Evolutionary conservation across 176 grass and related monocot species (phyloP).

Genomic region (Canna indica): DNA sequence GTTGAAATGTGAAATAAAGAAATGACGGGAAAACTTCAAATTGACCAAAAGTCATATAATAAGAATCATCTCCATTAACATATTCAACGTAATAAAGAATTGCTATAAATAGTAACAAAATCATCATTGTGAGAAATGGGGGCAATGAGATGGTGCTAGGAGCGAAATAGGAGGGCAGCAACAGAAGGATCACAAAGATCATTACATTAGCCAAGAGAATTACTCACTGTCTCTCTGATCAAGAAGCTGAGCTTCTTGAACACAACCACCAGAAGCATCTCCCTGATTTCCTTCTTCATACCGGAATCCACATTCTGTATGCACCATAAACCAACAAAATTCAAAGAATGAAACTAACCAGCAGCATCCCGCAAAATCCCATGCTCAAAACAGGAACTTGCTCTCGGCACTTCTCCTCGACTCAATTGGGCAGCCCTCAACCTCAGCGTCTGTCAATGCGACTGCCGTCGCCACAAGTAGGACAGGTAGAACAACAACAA

Average conservation of each 20-base stretch:
- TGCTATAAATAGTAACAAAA: too few relatives aligned
- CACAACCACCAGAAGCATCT: slow-evolving; percentile 83
- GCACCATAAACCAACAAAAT: slow-evolving; percentile 16
- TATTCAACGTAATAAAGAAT: too few relatives aligned
- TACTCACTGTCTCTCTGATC: slow-evolving; percentile 93
- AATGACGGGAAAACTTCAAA: too few relatives aligned
- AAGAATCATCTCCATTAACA: too few relatives aligned
- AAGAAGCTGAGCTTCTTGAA: slow-evolving; percentile 97
- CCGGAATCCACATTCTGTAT: slow-evolving; percentile 51
- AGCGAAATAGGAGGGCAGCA: too few relatives aligned
- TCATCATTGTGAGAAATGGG: too few relatives aligned
- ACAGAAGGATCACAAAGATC: background rate
- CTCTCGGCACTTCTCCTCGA: slow-evolving; percentile 54
- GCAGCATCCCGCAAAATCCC: background rate
- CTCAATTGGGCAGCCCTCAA: slow-evolving; percentile 56
- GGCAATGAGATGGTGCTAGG: too few relatives aligned
- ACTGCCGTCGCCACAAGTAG: slow-evolving; percentile 68
- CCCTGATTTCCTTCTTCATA: slow-evolving; percentile 73
- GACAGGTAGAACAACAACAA: slow-evolving; percentile 83
- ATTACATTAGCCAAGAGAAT: background rate
- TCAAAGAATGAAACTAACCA: background rate
- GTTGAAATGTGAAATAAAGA: too few relatives aligned
- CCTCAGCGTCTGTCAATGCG: slow-evolving; percentile 66
- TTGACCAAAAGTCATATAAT: too few relatives aligned
- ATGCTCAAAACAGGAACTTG: slow-evolving; percentile 19